Base-by-base conservation (phyloP, 495 filamentous ascomycete genomes). In the Chaetomidium leptoderma region DNA sequence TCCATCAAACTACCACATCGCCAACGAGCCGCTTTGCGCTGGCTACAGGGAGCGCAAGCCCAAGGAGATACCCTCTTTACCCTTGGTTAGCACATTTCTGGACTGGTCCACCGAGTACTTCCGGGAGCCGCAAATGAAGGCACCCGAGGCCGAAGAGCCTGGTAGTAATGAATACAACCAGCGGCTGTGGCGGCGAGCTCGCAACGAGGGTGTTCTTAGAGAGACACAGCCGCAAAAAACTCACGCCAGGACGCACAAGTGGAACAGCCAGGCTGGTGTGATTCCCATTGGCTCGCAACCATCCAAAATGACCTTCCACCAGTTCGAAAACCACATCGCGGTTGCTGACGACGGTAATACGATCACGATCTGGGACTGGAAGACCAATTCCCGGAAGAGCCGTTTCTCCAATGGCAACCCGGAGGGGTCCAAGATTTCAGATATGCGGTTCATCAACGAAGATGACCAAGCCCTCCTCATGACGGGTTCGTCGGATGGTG, bases 71-170 rank as follows among this genome's bases (percentile, higher is more conserved):
- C 86, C 88, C 16, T 66, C 66, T 24, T 77, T 97, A 21, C 92
- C 93, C 1, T 58, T 98, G 23, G 78, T 79, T 46, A 95, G 90
- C 66, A 84, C 81, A 21, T 97, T 97, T 73, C 76, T 95, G 61
- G 90, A 95, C 55, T 99, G 91, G 90, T 95, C 92, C 0, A 91
- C 90, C 60, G 92, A 97, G 75, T 97, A 99, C 70, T 99, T 97
- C 81, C 89, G 93, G 42, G 91, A 99, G 71, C 95, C 95, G 40
- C 93, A 99, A 72, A 99, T 99, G 93, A 93, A 92, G 66, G 86
- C 89, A 14, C 89, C 86, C 51, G 93, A 99, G 63, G 88, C 91
- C 26, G 93, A 99, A 59, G 93, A 99, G 71, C 93, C 93, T 21
- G 93, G 93, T 13, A 95, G 90, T 61, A 85, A 89, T n/a, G 91